These are phyloP conservation scores for Talaromyces sp. DNA, from an alignment of 2,329 filamentous ascomycete genomes.

Conservation along the genomic window DNA sequence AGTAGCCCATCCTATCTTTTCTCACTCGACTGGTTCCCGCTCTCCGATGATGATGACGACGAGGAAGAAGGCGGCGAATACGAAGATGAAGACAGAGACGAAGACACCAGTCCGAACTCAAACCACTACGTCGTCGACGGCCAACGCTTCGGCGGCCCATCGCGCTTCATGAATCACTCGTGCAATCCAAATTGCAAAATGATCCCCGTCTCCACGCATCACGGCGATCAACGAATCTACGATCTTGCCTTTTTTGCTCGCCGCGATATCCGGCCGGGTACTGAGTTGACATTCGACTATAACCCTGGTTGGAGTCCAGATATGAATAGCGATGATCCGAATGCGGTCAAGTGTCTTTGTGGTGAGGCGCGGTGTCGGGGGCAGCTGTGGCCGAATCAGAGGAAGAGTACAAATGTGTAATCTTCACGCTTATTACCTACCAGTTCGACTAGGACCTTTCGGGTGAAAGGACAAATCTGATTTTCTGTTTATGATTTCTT, in stretches of 20 bases:
- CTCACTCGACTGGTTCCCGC: slow-evolving; percentile 35
- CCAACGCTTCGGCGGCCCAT: slow-evolving; percentile 37
- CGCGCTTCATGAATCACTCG: slow-evolving; percentile 47
- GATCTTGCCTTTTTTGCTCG: slow-evolving; percentile 46
- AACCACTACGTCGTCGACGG: slow-evolving; percentile 41
- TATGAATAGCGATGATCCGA: slow-evolving; percentile 27
- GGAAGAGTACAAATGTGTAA: slow-evolving; percentile 27
- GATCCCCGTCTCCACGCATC: slow-evolving; percentile 38
- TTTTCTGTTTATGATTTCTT: neutral
- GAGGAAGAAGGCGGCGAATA: slow-evolving; percentile 23
- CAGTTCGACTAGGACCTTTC: neutral
- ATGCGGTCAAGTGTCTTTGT: slow-evolving; percentile 40
- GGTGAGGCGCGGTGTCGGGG: slow-evolving; percentile 41
- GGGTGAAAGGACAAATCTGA: neutral
- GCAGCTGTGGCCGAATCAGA: slow-evolving; percentile 39
- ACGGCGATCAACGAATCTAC: slow-evolving; percentile 39
- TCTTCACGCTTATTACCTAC: neutral
- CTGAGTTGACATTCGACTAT: slow-evolving; percentile 47
- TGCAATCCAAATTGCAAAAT: slow-evolving; percentile 45
- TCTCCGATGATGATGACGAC: slow-evolving; percentile 14
- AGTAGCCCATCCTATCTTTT: slow-evolving; percentile 39
- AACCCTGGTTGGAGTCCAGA: slow-evolving; percentile 28
- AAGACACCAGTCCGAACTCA: slow-evolving; percentile 23
- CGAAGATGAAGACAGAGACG: slow-evolving; percentile 12
- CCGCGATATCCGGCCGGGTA: slow-evolving; percentile 36